Conservation (phyloP, 352 stramenopile genomes). For the Globisporangium spiculum region DNA sequence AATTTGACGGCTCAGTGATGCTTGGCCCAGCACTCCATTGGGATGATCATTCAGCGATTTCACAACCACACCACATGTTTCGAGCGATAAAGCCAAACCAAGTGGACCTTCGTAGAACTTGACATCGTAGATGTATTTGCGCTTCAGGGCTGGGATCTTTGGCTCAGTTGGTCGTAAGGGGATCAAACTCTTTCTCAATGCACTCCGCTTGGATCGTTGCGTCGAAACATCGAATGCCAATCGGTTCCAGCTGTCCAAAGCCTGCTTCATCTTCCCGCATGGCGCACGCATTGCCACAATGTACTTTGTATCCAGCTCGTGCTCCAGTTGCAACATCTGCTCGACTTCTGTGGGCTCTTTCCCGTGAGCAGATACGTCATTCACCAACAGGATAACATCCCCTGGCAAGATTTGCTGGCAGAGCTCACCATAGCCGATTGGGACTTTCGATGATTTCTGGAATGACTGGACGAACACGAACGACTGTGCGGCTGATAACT, state of each 20-base stretch:
- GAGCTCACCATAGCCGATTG: slow-evolving; percentile 48
- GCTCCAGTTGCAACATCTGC: slow-evolving; percentile 26
- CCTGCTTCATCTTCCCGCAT: slow-evolving; percentile 37
- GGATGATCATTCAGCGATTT: slow-evolving; percentile 77
- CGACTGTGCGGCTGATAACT: slow-evolving; percentile 31
- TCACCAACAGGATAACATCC: slow-evolving; percentile 60
- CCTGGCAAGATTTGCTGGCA: slow-evolving; percentile 64
- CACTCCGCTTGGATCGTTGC: slow-evolving; percentile 28
- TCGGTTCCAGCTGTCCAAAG: slow-evolving; percentile 26
- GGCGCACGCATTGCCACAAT: slow-evolving; percentile 37
- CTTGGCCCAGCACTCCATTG: slow-evolving; percentile 65
- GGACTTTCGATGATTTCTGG: slow-evolving; percentile 18
- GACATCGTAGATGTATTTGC: slow-evolving; percentile 47
- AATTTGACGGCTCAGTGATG: slow-evolving; percentile 62
- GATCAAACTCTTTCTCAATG: slow-evolving; percentile 25
- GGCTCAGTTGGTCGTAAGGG: not conserved
- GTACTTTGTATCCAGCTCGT: slow-evolving; percentile 28
- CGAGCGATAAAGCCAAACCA: slow-evolving; percentile 69
- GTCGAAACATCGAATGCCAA: slow-evolving; percentile 24
- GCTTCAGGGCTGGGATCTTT: not conserved
- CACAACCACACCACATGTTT: slow-evolving; percentile 62
- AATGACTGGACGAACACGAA: slow-evolving; percentile 54
- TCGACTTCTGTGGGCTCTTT: slow-evolving; percentile 41
- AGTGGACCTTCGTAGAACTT: slow-evolving; percentile 68
- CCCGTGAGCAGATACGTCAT: slow-evolving; percentile 25